Evolutionary conservation across 2,329 filamentous ascomycete genomes (phyloP).

Genomic region (Cordyceps militaris): DNA sequence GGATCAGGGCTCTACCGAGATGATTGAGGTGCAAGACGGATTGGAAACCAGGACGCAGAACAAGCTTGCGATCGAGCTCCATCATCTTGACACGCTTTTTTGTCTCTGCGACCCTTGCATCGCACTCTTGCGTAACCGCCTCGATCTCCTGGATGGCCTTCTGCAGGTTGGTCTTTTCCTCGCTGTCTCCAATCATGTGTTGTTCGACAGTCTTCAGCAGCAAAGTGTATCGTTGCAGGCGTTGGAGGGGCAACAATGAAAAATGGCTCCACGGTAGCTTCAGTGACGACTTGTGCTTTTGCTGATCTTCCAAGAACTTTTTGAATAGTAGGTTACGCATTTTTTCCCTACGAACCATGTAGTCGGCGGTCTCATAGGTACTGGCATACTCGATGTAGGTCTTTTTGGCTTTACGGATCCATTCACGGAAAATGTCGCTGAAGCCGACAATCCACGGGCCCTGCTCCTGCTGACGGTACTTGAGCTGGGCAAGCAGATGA

Average conservation of each 20-base stretch:
- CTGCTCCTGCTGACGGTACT: slow-evolving; percentile 94
- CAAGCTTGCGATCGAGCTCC: slow-evolving; percentile 75
- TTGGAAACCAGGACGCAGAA: slow-evolving; percentile 81
- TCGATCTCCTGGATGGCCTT: slow-evolving; percentile 90
- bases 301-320: slow-evolving; percentile 74
- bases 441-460: slow-evolving; percentile 91
- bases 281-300: slow-evolving; percentile 69
- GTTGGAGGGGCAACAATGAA: slow-evolving; percentile 87
- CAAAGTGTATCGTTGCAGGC: slow-evolving; percentile 80
- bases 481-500: slow-evolving; percentile 83
- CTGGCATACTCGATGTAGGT: slow-evolving; percentile 91
- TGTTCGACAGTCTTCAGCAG: slow-evolving; percentile 77
- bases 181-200: slow-evolving; percentile 74
- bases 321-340: slow-evolving; percentile 81
- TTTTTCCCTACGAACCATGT: slow-evolving; percentile 75
- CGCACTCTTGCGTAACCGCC: slow-evolving; percentile 80
- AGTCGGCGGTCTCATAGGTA: slow-evolving; percentile 76
- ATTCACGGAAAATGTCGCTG: slow-evolving; percentile 95
- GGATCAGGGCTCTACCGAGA: slow-evolving; percentile 83
- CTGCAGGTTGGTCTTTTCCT: slow-evolving; percentile 79
- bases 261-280: slow-evolving; percentile 88
- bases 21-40: slow-evolving; percentile 88
- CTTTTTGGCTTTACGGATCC: slow-evolving; percentile 87
- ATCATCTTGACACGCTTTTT: slow-evolving; percentile 83
- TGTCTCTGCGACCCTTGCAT: slow-evolving; percentile 87